phyloP scores from a whole-genome alignment of 1,139 yeast genomes.

The Geotrichum phurueaensis region DNA sequence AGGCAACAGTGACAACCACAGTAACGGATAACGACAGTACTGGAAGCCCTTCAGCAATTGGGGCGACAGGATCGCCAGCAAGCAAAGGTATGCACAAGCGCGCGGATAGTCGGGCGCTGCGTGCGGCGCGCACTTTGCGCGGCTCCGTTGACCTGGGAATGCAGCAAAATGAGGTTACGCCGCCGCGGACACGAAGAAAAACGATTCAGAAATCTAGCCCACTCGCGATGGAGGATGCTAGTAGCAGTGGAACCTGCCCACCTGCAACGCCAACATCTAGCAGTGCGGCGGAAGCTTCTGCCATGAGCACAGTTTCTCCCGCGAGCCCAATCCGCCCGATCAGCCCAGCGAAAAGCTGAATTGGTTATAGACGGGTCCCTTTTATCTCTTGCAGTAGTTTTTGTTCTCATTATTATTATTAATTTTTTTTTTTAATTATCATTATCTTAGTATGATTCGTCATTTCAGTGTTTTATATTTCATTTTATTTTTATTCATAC shows the following conservation, averaged over 20 bases:
- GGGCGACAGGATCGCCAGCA: not conserved
- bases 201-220: conserved; percentile 8
- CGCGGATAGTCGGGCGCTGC: conserved; percentile 3
- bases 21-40: not conserved
- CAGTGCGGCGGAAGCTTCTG: not conserved
- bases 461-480: too few species aligned
- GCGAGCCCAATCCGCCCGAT: not conserved
- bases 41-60: not conserved
- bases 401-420: not conserved
- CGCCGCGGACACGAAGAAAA: conserved; percentile 5
- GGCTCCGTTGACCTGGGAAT: conserved; percentile 8
- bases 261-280: not conserved
- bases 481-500: not conserved
- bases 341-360: not conserved
- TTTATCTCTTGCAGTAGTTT: not conserved
- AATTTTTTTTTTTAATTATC: not conserved
- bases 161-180: conserved; percentile 5
- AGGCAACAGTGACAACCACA: not conserved
- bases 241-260: not conserved
- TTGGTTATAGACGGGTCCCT: not conserved
- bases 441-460: not conserved
- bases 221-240: not conserved
- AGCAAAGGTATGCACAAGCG: conserved; percentile 1
- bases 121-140: not conserved
- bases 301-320: not conserved